A percentile compares a stretch with the other conserved stretches of the same genome.
These are phyloP conservation scores for Apiotrichum mycotoxinovorans DNA, from an alignment of 1,284 basidiomycete species.

Conservation along the genomic window DNA sequence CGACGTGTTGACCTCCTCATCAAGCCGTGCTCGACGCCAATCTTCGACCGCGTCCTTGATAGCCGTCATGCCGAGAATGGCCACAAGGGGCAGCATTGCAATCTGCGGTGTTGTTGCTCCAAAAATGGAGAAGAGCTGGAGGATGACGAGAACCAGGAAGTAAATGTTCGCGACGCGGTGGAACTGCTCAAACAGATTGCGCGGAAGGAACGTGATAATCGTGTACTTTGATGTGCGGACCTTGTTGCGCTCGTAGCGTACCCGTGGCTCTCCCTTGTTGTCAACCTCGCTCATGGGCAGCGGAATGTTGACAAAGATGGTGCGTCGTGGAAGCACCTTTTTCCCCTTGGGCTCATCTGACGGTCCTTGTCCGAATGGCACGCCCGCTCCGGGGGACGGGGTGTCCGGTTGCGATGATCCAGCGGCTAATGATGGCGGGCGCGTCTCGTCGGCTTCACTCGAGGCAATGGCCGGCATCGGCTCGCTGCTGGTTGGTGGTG, in stretches of 20 bases:
- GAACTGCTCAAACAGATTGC: constrained; percentile 89
- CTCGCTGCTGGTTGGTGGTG: neutral
- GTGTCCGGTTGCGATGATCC: neutral
- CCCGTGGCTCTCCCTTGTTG: constrained; percentile 67
- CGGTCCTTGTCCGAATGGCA: neutral
- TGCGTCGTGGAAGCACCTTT: constrained; percentile 56
- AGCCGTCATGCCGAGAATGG: constrained; percentile 83
- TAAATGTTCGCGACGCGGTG: constrained; percentile 87
- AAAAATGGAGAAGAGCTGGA: constrained; percentile 88
- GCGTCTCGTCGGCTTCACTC: neutral
- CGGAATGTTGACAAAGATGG: constrained; percentile 69
- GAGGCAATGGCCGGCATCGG: neutral
- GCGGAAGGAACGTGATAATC: constrained; percentile 84
- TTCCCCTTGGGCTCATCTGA: constrained; percentile 12
- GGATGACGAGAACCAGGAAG: constrained; percentile 76
- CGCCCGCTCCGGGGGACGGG: neutral
- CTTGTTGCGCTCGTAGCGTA: constrained; percentile 83
- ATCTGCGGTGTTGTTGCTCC: constrained; percentile 80
- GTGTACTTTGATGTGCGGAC: constrained; percentile 95
- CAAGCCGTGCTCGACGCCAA: constrained; percentile 76
- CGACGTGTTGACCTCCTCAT: constrained; percentile 62
- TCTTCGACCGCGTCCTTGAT: constrained; percentile 95
- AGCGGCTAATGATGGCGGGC: neutral
- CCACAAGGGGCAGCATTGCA: constrained; percentile 79
- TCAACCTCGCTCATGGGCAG: constrained; percentile 27